A percentile compares a stretch with the other conserved stretches of the same genome.
phyloP scores from a whole-genome alignment of 306 rosid genomes.

The Cyclanthera cordifolia region DNA sequence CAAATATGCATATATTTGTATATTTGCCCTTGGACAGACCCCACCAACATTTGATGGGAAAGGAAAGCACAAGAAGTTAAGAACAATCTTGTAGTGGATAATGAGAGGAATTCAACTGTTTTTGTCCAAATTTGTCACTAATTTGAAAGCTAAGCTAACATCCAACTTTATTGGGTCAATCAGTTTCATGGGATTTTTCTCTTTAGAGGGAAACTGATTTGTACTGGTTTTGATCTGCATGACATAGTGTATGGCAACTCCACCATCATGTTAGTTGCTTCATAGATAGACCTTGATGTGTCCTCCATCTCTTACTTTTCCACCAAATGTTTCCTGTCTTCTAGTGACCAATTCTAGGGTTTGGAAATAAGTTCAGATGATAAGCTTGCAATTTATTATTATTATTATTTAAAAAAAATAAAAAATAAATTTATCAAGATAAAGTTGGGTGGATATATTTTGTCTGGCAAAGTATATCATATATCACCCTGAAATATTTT shows the following conservation, averaged over 20 bases:
- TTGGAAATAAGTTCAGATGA: slow-evolving; percentile 2
- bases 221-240: slow-evolving; percentile 22
- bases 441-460: slow-evolving; percentile 8
- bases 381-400: slow-evolving; percentile 8
- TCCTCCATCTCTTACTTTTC: slow-evolving; percentile 18
- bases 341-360: slow-evolving; percentile 11
- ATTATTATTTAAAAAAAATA: too few species aligned
- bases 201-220: slow-evolving; percentile 14
- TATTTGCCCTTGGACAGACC: slow-evolving; percentile 19
- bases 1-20: slow-evolving; percentile 16
- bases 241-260: slow-evolving; percentile 34
- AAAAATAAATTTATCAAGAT: neutral
- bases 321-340: slow-evolving; percentile 26
- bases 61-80: slow-evolving; percentile 18
- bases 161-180: slow-evolving; percentile 37
- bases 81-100: slow-evolving; percentile 28
- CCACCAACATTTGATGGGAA: slow-evolving; percentile 37
- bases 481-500: neutral
- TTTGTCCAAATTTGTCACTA: slow-evolving; percentile 22
- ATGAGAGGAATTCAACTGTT: slow-evolving; percentile 23
- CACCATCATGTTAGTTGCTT: slow-evolving; percentile 45
- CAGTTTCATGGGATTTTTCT: slow-evolving; percentile 30
- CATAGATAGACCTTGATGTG: slow-evolving; percentile 29
- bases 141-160: slow-evolving; percentile 11
- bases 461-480: slow-evolving; percentile 10